These are phyloP conservation scores for Cornus controversa DNA, from an alignment of 148 eudicot genomes.

Conservation along the genomic window DNA sequence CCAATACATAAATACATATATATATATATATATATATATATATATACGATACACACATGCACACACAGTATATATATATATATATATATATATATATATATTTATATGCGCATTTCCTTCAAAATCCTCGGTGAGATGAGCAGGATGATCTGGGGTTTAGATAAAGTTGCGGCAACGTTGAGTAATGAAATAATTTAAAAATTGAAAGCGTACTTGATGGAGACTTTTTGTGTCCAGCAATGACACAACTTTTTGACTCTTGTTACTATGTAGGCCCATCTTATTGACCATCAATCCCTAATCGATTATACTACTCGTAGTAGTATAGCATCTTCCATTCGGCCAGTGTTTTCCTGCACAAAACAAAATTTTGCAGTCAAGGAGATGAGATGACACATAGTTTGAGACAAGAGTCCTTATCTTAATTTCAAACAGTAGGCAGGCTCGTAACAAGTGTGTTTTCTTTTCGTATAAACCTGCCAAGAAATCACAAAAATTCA, in stretches of 20 bases:
- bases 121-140: neutral
- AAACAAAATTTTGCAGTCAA: too few species aligned
- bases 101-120: neutral
- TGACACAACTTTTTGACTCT: constrained; percentile 3
- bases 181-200: neutral
- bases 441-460: too few species aligned
- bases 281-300: neutral
- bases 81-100: neutral
- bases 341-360: too few species aligned
- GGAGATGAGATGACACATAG: too few species aligned
- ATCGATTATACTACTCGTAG: too few species aligned
- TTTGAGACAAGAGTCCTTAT: too few species aligned
- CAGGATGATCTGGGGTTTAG: neutral
- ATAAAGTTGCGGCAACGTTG: too few species aligned
- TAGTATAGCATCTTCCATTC: too few species aligned
- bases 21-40: neutral
- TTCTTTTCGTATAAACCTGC: too few species aligned
- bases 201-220: neutral
- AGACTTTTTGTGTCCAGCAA: neutral
- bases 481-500: too few species aligned
- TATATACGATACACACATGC: too few species aligned
- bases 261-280: constrained; percentile 8
- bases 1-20: neutral
- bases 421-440: too few species aligned
- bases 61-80: neutral